Evolutionary conservation across 202 grass and related monocot genomes (phyloP).

Genomic region (Zizania palustris): DNA sequence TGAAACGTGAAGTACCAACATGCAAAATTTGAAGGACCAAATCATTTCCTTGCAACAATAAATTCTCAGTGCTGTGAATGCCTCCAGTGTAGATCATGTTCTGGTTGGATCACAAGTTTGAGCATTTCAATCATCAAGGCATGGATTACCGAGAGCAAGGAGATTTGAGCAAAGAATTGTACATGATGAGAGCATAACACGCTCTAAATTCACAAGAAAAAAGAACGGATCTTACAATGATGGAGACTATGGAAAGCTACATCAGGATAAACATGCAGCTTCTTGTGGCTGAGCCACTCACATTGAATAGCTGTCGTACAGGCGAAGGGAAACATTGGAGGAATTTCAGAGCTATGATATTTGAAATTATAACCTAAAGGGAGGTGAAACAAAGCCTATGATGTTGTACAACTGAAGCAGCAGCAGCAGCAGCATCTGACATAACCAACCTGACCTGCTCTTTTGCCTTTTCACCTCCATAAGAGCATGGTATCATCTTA

Average conservation of each 20-base stretch:
- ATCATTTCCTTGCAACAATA: too few species aligned
- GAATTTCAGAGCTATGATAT: constrained; percentile 56
- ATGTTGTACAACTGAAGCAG: constrained; percentile 57
- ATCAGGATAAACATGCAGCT: constrained; percentile 36
- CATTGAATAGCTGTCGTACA: constrained; percentile 34
- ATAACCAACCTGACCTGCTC: constrained; percentile 40
- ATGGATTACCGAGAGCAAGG: neutral
- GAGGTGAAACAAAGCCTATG: constrained; percentile 64
- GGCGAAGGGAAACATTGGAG: neutral
- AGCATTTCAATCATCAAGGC: neutral
- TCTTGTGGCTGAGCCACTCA: constrained; percentile 43
- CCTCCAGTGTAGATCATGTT: neutral
- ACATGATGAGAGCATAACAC: constrained; percentile 12
- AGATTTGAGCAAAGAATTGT: neutral
- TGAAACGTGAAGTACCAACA: too few species aligned
- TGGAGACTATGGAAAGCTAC: constrained; percentile 18
- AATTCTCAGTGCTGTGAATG: neutral
- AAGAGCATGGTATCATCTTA: constrained; percentile 37
- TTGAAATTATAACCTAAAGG: constrained; percentile 63
- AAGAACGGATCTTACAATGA: constrained; percentile 16
- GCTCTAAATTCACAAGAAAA: neutral
- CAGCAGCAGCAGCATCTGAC: constrained; percentile 37
- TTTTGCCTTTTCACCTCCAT: constrained; percentile 35
- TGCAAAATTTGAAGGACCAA: too few species aligned
- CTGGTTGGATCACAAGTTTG: neutral